Percentiles rank a stretch among this genome's conserved stretches.
Conservation (phyloP, 2,329 filamentous ascomycete genomes). For the Paracoccidioides lutzii region DNA sequence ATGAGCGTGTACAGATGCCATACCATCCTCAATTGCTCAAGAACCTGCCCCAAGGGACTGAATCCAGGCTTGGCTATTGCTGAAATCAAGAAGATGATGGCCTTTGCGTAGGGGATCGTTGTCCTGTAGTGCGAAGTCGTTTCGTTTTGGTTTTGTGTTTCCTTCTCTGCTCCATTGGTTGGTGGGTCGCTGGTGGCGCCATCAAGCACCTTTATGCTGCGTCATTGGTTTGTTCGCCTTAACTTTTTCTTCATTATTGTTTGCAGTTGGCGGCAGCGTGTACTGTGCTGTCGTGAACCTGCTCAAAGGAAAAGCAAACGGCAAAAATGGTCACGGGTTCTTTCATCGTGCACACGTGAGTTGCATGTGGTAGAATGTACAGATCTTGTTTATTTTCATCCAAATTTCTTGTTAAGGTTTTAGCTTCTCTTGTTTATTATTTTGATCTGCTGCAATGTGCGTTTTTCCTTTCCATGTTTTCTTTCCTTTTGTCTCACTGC, state of each 20-base stretch:
- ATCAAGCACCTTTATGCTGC: not conserved
- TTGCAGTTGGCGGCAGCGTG: not conserved
- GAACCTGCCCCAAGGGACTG: conserved; percentile 94
- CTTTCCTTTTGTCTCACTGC: not conserved
- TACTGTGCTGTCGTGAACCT: not conserved
- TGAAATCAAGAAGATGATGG: conserved; percentile 97
- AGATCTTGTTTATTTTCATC: conserved; percentile 7
- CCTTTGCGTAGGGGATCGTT: conserved; percentile 23
- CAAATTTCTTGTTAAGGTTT: conserved; percentile 6
- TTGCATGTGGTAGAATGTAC: not conserved
- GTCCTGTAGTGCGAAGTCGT: conserved; percentile 3
- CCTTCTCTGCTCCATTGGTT: not conserved
- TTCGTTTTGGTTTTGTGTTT: conserved; percentile 3
- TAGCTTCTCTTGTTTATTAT: not conserved
- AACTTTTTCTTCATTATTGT: not conserved
- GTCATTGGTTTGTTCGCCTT: too few species aligned
- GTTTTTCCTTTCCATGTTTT: not conserved
- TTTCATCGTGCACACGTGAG: not conserved
- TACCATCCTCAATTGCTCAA: conserved; percentile 97
- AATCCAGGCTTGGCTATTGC: conserved; percentile 93
- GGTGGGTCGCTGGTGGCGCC: not conserved
- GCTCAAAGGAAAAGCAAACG: not conserved
- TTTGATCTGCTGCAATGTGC: not conserved
- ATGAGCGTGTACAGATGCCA: conserved; percentile 99
- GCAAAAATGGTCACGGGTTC: not conserved